A percentile compares a stretch with the other conserved stretches of the same genome.
Conservation (phyloP, 179 eudicot species). For the Amaranthus tricolor region DNA sequence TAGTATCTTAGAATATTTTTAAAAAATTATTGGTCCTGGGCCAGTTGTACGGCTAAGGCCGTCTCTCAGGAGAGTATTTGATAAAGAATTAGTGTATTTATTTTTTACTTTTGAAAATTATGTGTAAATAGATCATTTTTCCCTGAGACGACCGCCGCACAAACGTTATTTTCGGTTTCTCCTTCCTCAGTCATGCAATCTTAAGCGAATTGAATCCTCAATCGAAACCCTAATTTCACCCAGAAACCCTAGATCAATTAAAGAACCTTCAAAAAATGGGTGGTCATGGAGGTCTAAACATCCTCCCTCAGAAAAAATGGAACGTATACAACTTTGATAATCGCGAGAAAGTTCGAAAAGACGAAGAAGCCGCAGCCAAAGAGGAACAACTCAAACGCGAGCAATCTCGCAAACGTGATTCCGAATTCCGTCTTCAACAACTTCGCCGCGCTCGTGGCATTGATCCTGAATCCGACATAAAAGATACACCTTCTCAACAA, state of each 20-base stretch:
- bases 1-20: too few species aligned
- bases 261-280: constrained; percentile 50
- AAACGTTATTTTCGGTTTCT: too few species aligned
- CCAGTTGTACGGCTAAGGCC: too few species aligned
- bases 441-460: constrained; percentile 79
- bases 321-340: constrained; percentile 98
- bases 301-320: constrained; percentile 94
- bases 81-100: too few species aligned
- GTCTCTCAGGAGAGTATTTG: too few species aligned
- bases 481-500: not conserved
- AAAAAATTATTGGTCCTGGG: too few species aligned
- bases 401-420: constrained; percentile 57
- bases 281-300: constrained; percentile 95
- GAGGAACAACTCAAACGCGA: constrained; percentile 86
- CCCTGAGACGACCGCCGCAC: too few species aligned
- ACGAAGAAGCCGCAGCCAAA: constrained; percentile 83
- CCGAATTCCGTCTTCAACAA: constrained; percentile 62
- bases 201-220: not conserved
- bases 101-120: too few species aligned
- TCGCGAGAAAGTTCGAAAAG: constrained; percentile 76
- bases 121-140: too few species aligned
- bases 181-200: too few species aligned
- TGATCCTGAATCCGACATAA: constrained; percentile 18
- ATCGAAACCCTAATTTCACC: constrained; percentile 5
- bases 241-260: not conserved